These are phyloP conservation scores for Diplocarpon rosae DNA, from an alignment of 2,329 filamentous ascomycete genomes.

Conservation along the genomic window DNA sequence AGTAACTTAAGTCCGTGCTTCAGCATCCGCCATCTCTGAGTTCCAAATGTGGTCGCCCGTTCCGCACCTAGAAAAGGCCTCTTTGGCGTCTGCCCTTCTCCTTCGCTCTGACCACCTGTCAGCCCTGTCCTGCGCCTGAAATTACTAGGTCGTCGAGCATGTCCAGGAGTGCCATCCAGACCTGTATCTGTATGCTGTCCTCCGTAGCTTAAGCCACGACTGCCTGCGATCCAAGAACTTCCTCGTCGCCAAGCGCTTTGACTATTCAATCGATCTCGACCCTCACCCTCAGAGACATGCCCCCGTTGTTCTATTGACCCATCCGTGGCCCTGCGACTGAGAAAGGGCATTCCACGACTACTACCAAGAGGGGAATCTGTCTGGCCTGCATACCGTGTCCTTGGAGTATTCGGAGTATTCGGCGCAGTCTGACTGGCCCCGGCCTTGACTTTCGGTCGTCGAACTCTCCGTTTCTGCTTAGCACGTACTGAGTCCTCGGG, in stretches of 20 bases:
- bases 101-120: conserved; percentile 51
- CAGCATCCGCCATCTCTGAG: conserved; percentile 83
- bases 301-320: conserved; percentile 45
- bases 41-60: conserved; percentile 60
- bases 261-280: conserved; percentile 48
- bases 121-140: conserved; percentile 50
- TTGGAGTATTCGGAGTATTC: conserved; percentile 54
- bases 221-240: conserved; percentile 36
- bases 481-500: conserved; percentile 36
- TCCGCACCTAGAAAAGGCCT: conserved; percentile 51
- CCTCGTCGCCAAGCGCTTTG: conserved; percentile 48
- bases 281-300: conserved; percentile 66
- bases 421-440: conserved; percentile 49
- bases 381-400: conserved; percentile 25
- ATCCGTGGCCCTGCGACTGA: conserved; percentile 55
- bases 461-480: conserved; percentile 54
- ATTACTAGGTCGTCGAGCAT: conserved; percentile 48
- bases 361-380: conserved; percentile 22
- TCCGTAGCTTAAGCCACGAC: conserved; percentile 37
- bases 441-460: conserved; percentile 42
- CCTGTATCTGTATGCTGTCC: conserved; percentile 41
- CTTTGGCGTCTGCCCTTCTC: conserved; percentile 48
- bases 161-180: conserved; percentile 36
- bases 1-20: conserved; percentile 78
- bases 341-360: conserved; percentile 31